Base-by-base conservation (phyloP, 345 rosid genomes). In the Viola odorata region DNA sequence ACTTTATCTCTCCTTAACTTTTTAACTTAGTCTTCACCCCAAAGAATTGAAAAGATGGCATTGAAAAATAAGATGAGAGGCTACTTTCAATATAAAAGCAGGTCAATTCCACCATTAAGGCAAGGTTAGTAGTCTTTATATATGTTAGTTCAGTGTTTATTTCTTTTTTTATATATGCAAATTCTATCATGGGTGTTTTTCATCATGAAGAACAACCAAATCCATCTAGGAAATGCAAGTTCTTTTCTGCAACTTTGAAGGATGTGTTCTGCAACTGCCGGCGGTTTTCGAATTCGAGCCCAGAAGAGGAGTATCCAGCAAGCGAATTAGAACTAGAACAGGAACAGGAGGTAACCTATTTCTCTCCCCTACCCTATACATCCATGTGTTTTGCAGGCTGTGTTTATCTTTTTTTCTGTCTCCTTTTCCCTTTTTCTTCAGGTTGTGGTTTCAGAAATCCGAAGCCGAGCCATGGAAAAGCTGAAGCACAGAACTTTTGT, bases 391-490 rank as follows among this genome's bases (percentile, higher is more conserved):
- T 10, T 38, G 6, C 4, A 11, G 5, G 2, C 12, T 9, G 32
- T 51, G 44, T 50, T 7, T 37, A 17, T 38, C 0, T 50, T 14
- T 54, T 36, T 52, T 11, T 53, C 16, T 12, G 16, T 15, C 47
- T 14, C 58, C 17, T 37, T 13, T 32, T 16, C 44, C 39, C 44
- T 12, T 44, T 59, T 62, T 37, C 12, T 60, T 10, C 72, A 92
- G 96, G 76, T 76, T 41, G 74, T 91, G 64, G 85, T 87, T 39
- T 87, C 82, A 13, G 83, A 78, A 70, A 89, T 92, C 37, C 81
- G 83, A 59, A 84, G 77, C 7, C 65, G 81, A 41, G 96, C 91
- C 0, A 81, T 85, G 88, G 96, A 84, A 74, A 94, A 86, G 72
- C 66, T 78, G 69, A 86, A 79, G 80, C 77, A 80, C 57, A 87